Base-by-base conservation (phyloP, 2,329 filamentous ascomycete genomes). In the Botrytis pseudocinerea region DNA sequence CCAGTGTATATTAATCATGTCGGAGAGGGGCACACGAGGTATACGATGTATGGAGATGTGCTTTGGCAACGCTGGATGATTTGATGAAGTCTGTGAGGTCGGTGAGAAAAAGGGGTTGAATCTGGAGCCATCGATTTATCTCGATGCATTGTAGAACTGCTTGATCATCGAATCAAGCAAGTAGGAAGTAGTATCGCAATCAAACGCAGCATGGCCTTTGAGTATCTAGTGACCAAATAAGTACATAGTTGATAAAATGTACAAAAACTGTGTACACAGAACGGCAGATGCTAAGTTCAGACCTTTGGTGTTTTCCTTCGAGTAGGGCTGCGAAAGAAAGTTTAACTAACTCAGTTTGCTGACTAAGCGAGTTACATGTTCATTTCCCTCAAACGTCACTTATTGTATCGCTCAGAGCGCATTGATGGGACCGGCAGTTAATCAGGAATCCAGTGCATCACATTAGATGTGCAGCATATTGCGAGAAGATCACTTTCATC, bases 341-440 rank as follows among this genome's bases (percentile, higher is more conserved):
- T 14, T 22, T 22, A 12, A 32, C 65, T 3, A 57, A 44, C n/a
- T 38, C n/a, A 44, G 0, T 32, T 28, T 8, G 48, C 48, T 69
- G 65, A 69, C 65, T 57, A 57, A 59, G 65, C 65, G n/a, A 42
- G 48, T n/a, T 25, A 57, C 35, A 32, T 20, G 9, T 20, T 28
- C 64, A 68, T 68, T 68, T 69, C 38, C 48, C 35, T 57, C 48
- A 68, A 57, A 57, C 48, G 1, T 68, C 60, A 57, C n/a, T 57
- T 28, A 57, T 9, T 32, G 9, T 28, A 28, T 57, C 35, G 28
- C 35, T 54, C 65, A 32, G 16, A 4, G 48, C 64, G 46, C 65
- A 68, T 68, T 42, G 48, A 68, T 68, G 35, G 4, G 28, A 57
- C 65, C n/a, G 28, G 28, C n/a, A 22, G 28, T 20, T 38, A 69